phyloP scores from a whole-genome alignment of 2,329 filamentous ascomycete genomes.

The Chaetomium globosum region DNA sequence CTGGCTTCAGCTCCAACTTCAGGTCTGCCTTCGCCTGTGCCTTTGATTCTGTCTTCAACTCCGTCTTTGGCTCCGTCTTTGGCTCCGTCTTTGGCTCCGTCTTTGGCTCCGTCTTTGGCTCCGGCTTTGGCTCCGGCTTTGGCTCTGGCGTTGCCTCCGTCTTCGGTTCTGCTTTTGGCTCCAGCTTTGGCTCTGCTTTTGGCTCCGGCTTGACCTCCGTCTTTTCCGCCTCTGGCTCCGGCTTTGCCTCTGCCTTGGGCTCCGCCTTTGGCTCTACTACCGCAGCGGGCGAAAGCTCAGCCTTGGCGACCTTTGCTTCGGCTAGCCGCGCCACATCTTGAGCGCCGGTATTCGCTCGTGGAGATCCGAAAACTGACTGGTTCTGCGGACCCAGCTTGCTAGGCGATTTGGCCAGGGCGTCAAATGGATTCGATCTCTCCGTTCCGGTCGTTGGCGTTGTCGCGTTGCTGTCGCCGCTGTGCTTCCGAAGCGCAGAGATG shows the following conservation, averaged over 20 bases:
- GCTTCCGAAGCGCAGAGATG: conserved; percentile 43
- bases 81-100: too few relatives aligned
- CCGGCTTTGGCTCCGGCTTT: neutral
- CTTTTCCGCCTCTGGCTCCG: too few relatives aligned
- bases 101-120: neutral
- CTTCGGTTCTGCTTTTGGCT: neutral
- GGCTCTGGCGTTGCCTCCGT: conserved; percentile 22
- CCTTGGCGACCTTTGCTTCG: conserved; percentile 33
- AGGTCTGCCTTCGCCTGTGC: neutral
- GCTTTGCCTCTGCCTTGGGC: too few relatives aligned
- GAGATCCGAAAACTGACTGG: conserved; percentile 50
- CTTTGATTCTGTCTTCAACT: too few relatives aligned
- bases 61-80: too few relatives aligned
- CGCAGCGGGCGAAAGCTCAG: conserved; percentile 34
- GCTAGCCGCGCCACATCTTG: conserved; percentile 25
- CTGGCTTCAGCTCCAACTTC: neutral
- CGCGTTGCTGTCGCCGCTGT: conserved; percentile 46
- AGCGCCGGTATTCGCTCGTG: conserved; percentile 38
- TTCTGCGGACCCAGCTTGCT: conserved; percentile 43
- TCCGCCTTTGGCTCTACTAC: conserved; percentile 2
- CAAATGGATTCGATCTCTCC: conserved; percentile 46
- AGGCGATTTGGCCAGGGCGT: conserved; percentile 40
- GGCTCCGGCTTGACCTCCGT: neutral
- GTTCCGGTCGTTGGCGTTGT: conserved; percentile 45
- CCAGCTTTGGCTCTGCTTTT: neutral